Evolutionary conservation across 2,329 filamentous ascomycete genomes (phyloP).

Genomic region (Fusarium pseudograminearum): DNA sequence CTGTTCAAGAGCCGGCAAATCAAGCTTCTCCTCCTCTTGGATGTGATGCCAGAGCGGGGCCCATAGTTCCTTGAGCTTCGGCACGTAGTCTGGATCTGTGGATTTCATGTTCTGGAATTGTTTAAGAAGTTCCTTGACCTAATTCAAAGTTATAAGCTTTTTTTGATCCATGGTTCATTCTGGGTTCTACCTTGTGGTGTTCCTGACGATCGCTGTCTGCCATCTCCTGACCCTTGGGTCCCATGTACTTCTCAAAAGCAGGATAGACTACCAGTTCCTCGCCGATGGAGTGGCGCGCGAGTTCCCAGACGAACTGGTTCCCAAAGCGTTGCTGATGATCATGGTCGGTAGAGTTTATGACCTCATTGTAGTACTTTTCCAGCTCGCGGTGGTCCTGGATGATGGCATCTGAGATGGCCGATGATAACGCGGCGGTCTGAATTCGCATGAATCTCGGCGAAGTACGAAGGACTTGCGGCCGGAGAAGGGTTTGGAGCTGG

Average conservation of each 20-base stretch:
- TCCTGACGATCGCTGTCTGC: conserved; percentile 62
- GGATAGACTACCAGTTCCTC: conserved; percentile 67
- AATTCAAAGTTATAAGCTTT: too few species aligned
- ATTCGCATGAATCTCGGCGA: too few species aligned
- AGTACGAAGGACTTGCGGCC: too few species aligned
- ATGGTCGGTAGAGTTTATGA: conserved; percentile 52
- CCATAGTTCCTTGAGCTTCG: conserved; percentile 60
- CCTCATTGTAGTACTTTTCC: conserved; percentile 56
- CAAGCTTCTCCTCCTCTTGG: conserved; percentile 62
- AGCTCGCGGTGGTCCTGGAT: conserved; percentile 50
- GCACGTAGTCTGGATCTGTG: conserved; percentile 56
- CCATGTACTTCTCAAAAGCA: conserved; percentile 62
- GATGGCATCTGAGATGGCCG: conserved; percentile 42
- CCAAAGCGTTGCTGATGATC: conserved; percentile 57
- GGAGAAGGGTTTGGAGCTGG: too few species aligned
- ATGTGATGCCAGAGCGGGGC: conserved; percentile 59
- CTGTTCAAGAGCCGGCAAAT: conserved; percentile 62
- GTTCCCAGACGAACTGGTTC: conserved; percentile 63
- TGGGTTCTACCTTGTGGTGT: conserved; percentile 55
- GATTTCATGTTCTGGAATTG: conserved; percentile 61
- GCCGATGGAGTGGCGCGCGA: conserved; percentile 61
- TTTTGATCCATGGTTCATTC: too few species aligned
- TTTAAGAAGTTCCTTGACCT: conserved; percentile 64
- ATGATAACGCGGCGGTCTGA: too few species aligned
- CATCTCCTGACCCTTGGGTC: conserved; percentile 55